Base-by-base conservation (phyloP, 139 green algal species). In the Coelastrella sp. region DNA sequence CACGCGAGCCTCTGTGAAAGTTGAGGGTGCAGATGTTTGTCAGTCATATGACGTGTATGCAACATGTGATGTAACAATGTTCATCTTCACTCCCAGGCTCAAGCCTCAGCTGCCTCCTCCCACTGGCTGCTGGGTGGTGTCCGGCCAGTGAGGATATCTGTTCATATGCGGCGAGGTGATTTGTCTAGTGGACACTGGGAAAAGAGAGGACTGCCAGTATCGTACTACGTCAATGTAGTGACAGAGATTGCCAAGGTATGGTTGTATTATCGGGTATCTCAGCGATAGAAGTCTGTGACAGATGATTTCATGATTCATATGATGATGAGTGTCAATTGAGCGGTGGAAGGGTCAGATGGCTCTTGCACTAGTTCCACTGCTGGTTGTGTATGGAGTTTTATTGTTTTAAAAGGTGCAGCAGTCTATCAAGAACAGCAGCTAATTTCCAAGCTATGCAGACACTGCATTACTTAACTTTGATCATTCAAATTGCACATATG, bases 141-240 rank as follows among this genome's bases (percentile, higher is more conserved):
- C 30, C n/a, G 66, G 34, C 37, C 32, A 7, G 40, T 48, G 32
- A 37, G 66, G 32, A 74, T 74, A 30, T 32, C 25, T 37, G 66
- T 74, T 37, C 66, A 74, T 23, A 74, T 74, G 66, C 30, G 66
- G 66, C 66, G 66, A 15, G 66, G 66, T 50, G 66, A 74, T 17
- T 21, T 74, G 35, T 30, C 32, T 3, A 57, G 17, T 57, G 2
- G 0, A 15, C 32, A 30, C 35, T 15, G 21, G 15, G 45, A 9
- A 21, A 74, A 51, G 66, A 37, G 48, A 57, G 48, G 48, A 2
- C 48, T 57, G 2, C 48, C 66, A 23, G 45, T 34, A 21, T 74
- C 66, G 17, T 74, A 48, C 66, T 74, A 45, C 66, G 21, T 74
- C 11, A 74, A 74, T 17, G 66, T 74, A 4, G 66, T 50, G 11